These are phyloP conservation scores for Verticillium albo-atrum DNA, from an alignment of 2,329 filamentous ascomycete species.

Conservation along the genomic window DNA sequence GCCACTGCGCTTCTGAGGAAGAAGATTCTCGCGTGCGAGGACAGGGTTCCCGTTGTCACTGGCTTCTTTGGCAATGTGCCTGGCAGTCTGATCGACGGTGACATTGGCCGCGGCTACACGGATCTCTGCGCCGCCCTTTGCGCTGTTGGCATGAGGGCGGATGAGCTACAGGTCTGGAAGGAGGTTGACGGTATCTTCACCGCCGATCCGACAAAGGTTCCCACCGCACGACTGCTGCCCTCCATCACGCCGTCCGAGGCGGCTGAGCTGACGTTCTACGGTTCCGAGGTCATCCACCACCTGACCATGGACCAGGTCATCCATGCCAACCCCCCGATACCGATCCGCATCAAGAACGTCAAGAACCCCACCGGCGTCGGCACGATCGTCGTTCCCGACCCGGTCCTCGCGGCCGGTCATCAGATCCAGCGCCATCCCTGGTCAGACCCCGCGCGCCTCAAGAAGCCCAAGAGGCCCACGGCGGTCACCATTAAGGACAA, in stretches of 20 bases:
- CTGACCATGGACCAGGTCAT: constrained; percentile 98
- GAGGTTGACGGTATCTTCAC: constrained; percentile 95
- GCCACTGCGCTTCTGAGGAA: constrained; percentile 57
- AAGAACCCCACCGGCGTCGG: constrained; percentile 78
- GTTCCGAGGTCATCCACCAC: constrained; percentile 95
- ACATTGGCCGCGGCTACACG: constrained; percentile 93
- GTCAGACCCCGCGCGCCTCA: constrained; percentile 34
- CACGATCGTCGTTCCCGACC: constrained; percentile 79
- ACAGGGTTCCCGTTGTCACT: constrained; percentile 73
- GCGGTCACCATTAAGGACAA: constrained; percentile 97
- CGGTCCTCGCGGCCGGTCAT: constrained; percentile 46
- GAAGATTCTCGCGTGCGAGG: constrained; percentile 60
- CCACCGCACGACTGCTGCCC: constrained; percentile 83
- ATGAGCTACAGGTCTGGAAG: constrained; percentile 97
- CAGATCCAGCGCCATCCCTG: constrained; percentile 51
- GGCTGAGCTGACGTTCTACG: constrained; percentile 90
- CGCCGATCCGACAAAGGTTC: constrained; percentile 81
- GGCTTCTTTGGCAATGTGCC: constrained; percentile 95
- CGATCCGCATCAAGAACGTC: constrained; percentile 88
- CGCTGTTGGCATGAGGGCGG: constrained; percentile 80
- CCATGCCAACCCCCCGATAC: constrained; percentile 72
- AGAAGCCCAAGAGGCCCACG: constrained; percentile 70
- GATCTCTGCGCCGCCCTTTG: constrained; percentile 91
- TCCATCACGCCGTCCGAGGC: constrained; percentile 93
- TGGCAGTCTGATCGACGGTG: constrained; percentile 79